Base-by-base conservation (phyloP, 208 protist genomes). In the Crithidia brevicula region DNA sequence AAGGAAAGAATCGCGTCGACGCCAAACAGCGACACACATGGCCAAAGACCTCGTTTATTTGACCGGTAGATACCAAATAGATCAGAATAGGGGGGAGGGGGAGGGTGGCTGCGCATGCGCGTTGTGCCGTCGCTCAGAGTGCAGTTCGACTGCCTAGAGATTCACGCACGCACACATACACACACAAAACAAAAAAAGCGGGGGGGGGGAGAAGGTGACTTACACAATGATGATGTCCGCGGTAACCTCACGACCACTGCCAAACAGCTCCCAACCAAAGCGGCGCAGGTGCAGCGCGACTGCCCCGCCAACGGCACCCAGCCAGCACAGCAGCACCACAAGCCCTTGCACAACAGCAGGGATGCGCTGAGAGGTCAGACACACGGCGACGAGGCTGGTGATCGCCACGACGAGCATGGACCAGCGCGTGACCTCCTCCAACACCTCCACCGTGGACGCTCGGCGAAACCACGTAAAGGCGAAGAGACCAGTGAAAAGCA, bases 141-240 rank as follows among this genome's bases (percentile, higher is more conserved):
- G n/a, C n/a, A n/a, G n/a, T n/a, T n/a, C n/a, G n/a, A n/a, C n/a
- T n/a, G n/a, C n/a, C n/a, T n/a, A n/a, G n/a, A n/a, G n/a, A n/a
- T n/a, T n/a, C n/a, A n/a, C n/a, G n/a, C n/a, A n/a, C n/a, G n/a
- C n/a, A n/a, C n/a, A n/a, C n/a, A n/a, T n/a, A n/a, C n/a, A n/a
- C n/a, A n/a, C n/a, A n/a, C n/a, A n/a, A n/a, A n/a, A n/a, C n/a
- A n/a, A n/a, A n/a, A n/a, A n/a, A n/a, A 0, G 16, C 18, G 9
- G 42, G 20, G 18, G 18, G 8, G 18, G 20, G 16, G 16, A 9
- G 42, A 16, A 27, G 0, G 4, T 13, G 30, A 0, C 9, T 10
- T 42, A 75, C 30, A 69, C 7, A 33, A 75, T 36, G 27, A 75
- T 75, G 47, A 75, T 38, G 38, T 75, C 69, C 28, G 69, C 69